phyloP scores from a whole-genome alignment of 2,329 filamentous ascomycete genomes.

The Colletotrichum orbiculare region DNA sequence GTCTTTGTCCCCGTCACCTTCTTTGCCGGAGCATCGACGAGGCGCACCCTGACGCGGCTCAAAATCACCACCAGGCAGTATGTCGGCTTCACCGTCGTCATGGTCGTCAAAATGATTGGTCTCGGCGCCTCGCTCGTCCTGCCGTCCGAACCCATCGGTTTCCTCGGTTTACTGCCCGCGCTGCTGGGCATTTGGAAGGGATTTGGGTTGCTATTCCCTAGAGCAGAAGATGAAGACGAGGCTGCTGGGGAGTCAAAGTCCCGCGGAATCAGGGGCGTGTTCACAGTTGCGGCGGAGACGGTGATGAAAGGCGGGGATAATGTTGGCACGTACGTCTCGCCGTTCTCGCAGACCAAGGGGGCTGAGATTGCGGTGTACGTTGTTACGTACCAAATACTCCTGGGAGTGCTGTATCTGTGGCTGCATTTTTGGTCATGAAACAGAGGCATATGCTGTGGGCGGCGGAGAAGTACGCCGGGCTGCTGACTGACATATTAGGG shows the following conservation, averaged over 20 bases:
- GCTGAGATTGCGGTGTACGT: constrained; percentile 48
- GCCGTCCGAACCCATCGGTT: constrained; percentile 48
- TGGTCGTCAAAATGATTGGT: constrained; percentile 49
- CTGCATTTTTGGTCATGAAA: constrained; percentile 44
- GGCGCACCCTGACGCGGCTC: constrained; percentile 38
- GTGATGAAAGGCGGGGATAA: constrained; percentile 51
- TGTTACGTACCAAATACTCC: constrained; percentile 46
- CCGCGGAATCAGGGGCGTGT: constrained; percentile 37
- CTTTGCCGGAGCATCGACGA: constrained; percentile 47
- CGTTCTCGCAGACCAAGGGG: constrained; percentile 46
- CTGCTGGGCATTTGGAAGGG: constrained; percentile 46
- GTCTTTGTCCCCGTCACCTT: constrained; percentile 51
- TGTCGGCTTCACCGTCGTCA: constrained; percentile 47
- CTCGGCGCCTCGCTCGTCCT: constrained; percentile 46
- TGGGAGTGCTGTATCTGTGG: constrained; percentile 46
- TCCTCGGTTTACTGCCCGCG: constrained; percentile 47
- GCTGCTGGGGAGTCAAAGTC: constrained; percentile 23
- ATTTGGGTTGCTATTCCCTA: constrained; percentile 37
- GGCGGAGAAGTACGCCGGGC: constrained; percentile 41
- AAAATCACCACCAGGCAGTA: constrained; percentile 44
- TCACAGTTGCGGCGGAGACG: constrained; percentile 46
- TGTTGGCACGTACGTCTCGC: constrained; percentile 48
- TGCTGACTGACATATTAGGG: constrained; percentile 8
- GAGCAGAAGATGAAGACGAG: constrained; percentile 27
- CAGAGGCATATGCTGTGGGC: constrained; percentile 44